phyloP scores from a whole-genome alignment of 1,284 basidiomycete species.

The Apiotrichum akiyoshidainum region DNA sequence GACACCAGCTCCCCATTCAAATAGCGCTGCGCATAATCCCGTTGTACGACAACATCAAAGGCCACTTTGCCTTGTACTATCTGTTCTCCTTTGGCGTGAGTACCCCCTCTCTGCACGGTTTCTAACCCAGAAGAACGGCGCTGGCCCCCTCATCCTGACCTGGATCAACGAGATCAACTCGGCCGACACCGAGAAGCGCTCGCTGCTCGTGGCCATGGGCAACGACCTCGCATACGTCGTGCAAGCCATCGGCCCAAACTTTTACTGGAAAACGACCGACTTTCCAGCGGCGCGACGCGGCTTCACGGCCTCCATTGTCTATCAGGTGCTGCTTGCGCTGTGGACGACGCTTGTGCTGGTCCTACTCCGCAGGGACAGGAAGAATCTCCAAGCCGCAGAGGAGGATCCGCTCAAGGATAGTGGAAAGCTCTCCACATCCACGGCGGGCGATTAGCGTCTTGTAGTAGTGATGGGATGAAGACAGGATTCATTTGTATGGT shows the following conservation, averaged over 20 bases:
- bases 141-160: constrained; percentile 23
- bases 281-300: constrained; percentile 38
- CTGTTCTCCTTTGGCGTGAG: constrained; percentile 7
- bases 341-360: no score
- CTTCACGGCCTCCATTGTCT: constrained; percentile 24
- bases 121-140: constrained; percentile 3
- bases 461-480: no score
- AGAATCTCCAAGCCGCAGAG: no score
- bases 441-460: no score
- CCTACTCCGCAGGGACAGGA: no score
- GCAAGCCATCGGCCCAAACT: constrained; percentile 39
- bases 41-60: constrained; percentile 34
- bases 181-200: constrained; percentile 37
- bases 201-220: constrained; percentile 35
- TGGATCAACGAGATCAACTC: constrained; percentile 41
- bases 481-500: no score
- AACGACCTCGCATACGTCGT: constrained; percentile 45
- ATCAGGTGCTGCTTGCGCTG: constrained; percentile 21
- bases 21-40: constrained; percentile 27
- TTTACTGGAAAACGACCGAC: constrained; percentile 43
- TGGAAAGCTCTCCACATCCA: no score
- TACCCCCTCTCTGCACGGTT: no score
- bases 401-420: no score
- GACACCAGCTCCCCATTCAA: constrained; percentile 24
- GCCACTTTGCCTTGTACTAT: constrained; percentile 34